A percentile compares a stretch with the other conserved stretches of the same genome.
Conservation (phyloP, 139 green algal species). For the Chlamydomonas sp. region DNA sequence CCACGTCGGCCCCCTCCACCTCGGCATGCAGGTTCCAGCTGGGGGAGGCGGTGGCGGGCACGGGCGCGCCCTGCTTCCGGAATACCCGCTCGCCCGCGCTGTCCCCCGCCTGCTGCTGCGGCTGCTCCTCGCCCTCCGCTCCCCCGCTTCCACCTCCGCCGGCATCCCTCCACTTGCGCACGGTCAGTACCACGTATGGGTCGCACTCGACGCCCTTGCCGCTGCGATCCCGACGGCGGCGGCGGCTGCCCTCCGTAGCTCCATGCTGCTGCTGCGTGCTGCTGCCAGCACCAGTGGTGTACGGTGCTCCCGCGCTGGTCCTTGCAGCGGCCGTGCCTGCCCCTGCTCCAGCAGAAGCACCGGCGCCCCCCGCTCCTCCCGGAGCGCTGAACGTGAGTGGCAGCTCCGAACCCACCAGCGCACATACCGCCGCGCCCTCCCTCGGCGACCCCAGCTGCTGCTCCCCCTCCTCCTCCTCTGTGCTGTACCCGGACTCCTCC, state of each 20-base stretch:
- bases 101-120: not conserved
- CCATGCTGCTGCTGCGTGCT: too few species aligned
- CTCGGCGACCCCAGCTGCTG: too few species aligned
- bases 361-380: too few species aligned
- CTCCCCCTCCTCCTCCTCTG: not conserved
- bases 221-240: too few species aligned
- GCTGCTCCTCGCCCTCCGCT: not conserved
- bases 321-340: too few species aligned
- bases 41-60: not conserved
- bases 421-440: too few species aligned
- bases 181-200: constrained; percentile 6
- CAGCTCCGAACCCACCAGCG: too few species aligned
- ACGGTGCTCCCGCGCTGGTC: too few species aligned
- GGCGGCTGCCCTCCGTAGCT: too few species aligned
- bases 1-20: constrained; percentile 18
- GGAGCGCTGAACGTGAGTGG: too few species aligned
- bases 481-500: not conserved
- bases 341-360: too few species aligned
- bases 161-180: not conserved
- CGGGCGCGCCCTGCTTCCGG: not conserved
- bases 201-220: not conserved
- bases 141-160: not conserved
- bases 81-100: not conserved
- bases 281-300: too few species aligned
- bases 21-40: constrained; percentile 3